Conservation (phyloP, 768 basidiomycete genomes). For the Agaricus blazei region DNA sequence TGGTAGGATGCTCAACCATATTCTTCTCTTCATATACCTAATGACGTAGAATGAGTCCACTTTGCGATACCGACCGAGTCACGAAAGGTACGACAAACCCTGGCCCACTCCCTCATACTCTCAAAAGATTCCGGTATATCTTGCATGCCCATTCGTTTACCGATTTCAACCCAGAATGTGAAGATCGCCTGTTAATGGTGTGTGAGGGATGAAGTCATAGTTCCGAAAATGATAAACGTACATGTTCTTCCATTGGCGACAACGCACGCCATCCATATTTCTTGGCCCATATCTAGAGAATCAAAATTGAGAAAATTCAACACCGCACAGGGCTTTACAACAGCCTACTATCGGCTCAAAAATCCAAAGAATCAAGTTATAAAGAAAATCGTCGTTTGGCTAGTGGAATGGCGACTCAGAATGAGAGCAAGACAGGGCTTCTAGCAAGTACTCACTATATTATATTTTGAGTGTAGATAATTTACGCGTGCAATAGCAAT, state of each 20-base stretch:
- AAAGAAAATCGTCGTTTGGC: conserved; percentile 28
- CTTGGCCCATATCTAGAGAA: conserved; percentile 8
- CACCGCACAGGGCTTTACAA: neutral
- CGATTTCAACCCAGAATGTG: conserved; percentile 42
- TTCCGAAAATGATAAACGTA: neutral
- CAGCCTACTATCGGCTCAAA: conserved; percentile 19
- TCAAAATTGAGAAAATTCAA: neutral
- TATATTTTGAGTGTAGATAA: conserved; percentile 32
- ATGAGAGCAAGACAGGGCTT: neutral
- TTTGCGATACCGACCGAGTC: neutral
- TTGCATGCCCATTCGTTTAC: conserved; percentile 39
- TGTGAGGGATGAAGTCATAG: neutral
- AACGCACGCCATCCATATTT: conserved; percentile 15
- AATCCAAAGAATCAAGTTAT: conserved; percentile 26
- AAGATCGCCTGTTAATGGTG: conserved; percentile 27
- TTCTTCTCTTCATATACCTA: conserved; percentile 36
- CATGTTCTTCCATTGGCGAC: conserved; percentile 35
- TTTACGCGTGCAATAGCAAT: conserved; percentile 34
- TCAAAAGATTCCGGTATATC: conserved; percentile 38
- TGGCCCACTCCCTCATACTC: conserved; percentile 32
- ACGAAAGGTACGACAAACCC: conserved; percentile 19
- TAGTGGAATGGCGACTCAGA: conserved; percentile 2
- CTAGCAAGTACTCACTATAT: conserved; percentile 23
- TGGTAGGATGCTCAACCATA: conserved; percentile 38
- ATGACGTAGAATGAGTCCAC: neutral